These are phyloP conservation scores for Pharnaceum exiguum DNA, from an alignment of 148 eudicot genomes.

Conservation along the genomic window DNA sequence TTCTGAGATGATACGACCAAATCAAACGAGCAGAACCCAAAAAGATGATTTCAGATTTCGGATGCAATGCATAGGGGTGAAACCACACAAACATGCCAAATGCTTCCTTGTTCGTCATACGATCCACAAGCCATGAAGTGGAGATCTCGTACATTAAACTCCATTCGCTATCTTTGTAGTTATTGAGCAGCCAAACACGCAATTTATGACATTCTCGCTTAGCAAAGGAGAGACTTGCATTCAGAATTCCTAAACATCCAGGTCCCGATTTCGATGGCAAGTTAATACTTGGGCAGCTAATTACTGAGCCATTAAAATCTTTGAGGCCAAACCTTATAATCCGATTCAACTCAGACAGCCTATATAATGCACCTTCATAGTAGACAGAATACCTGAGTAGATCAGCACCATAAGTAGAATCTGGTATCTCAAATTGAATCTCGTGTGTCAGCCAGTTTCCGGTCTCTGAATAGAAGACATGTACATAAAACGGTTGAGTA, in stretches of 20 bases:
- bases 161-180: not conserved
- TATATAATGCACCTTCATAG: no score
- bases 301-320: not conserved
- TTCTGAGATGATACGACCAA: not conserved
- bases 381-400: not conserved
- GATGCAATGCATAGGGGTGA: slow-evolving; percentile 1
- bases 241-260: not conserved
- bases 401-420: not conserved
- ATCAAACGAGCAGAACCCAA: not conserved
- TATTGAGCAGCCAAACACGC: not conserved
- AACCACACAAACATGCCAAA: not conserved
- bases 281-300: not conserved
- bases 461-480: slow-evolving; percentile 6
- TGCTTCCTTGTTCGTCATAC: not conserved
- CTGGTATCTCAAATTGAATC: not conserved
- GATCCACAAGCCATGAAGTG: no score
- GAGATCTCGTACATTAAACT: not conserved
- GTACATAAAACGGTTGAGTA: slow-evolving; percentile 5
- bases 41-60: not conserved
- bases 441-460: slow-evolving; percentile 11
- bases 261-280: not conserved
- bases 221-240: not conserved
- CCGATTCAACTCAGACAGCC: no score
- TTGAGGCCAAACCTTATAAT: slow-evolving; percentile 1
- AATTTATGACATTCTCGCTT: not conserved